Conservation (phyloP, 139 green algal genomes). For the Parachlorella kessleri region DNA sequence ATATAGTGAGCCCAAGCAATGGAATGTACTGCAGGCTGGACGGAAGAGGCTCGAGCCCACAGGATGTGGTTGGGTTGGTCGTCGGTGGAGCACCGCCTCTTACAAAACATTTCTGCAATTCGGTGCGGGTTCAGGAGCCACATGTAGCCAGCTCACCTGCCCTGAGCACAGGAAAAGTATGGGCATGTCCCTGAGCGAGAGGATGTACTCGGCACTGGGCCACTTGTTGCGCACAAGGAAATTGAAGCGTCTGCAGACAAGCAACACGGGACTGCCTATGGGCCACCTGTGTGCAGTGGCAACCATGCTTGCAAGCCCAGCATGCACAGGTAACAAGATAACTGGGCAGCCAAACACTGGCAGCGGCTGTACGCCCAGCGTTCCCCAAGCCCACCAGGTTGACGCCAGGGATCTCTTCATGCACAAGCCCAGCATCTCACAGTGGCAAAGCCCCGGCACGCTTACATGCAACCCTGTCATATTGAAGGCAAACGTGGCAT, state of each 20-base stretch:
- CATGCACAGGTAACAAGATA: too few relatives aligned
- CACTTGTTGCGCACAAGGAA: constrained; percentile 91
- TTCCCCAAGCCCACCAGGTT: neutral
- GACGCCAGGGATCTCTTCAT: neutral
- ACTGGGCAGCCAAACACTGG: neutral
- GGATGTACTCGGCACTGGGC: constrained; percentile 63
- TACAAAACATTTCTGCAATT: neutral
- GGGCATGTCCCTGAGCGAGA: constrained; percentile 48
- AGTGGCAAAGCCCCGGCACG: neutral
- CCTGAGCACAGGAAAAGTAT: constrained; percentile 76
- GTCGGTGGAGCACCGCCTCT: neutral
- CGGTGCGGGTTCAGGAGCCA: constrained; percentile 16
- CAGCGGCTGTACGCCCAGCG: neutral
- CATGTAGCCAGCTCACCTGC: constrained; percentile 22
- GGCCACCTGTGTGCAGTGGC: too few relatives aligned
- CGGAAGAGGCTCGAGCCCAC: neutral
- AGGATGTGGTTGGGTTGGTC: neutral
- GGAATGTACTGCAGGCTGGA: neutral
- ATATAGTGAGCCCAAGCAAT: neutral
- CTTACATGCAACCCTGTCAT: neutral
- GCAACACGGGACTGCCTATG: too few relatives aligned
- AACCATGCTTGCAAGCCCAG: too few relatives aligned
- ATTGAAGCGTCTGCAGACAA: too few relatives aligned
- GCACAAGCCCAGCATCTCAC: neutral
- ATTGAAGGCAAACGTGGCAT: neutral